phyloP scores from a whole-genome alignment of 2,329 filamentous ascomycete genomes.

The Aureobasidium sp. region DNA sequence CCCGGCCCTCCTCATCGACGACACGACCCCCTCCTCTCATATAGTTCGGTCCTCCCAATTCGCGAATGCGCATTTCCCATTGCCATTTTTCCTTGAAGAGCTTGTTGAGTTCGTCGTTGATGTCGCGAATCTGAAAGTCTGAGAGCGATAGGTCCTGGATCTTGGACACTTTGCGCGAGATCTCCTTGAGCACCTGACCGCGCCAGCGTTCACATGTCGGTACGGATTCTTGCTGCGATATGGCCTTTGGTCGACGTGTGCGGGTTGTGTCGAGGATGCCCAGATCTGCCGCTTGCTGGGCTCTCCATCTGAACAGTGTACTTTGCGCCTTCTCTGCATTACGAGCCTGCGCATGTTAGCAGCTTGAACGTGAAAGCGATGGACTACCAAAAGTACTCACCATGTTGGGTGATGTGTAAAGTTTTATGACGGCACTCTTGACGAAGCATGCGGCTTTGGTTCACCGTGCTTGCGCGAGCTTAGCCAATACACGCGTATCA shows the following conservation, averaged over 20 bases:
- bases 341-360: conserved; percentile 54
- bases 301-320: conserved; percentile 94
- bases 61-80: conserved; percentile 96
- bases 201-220: conserved; percentile 95
- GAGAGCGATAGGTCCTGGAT: conserved; percentile 88
- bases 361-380: not conserved
- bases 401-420: not conserved
- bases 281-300: conserved; percentile 89
- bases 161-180: conserved; percentile 89
- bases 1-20: conserved; percentile 46
- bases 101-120: conserved; percentile 99
- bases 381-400: not conserved
- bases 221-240: conserved; percentile 77
- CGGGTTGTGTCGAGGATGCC: conserved; percentile 92
- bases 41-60: conserved; percentile 94
- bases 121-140: conserved; percentile 93
- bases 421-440: not conserved
- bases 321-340: conserved; percentile 81
- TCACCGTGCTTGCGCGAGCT: not conserved
- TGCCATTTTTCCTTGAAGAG: conserved; percentile 98
- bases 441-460: not conserved
- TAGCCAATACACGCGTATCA: not conserved
- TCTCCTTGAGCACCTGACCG: conserved; percentile 92
- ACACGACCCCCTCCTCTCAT: conserved; percentile 58
- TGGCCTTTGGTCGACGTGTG: conserved; percentile 80